phyloP scores from a whole-genome alignment of 202 grass and related monocot species.

The Tripidium arundinaceum region DNA sequence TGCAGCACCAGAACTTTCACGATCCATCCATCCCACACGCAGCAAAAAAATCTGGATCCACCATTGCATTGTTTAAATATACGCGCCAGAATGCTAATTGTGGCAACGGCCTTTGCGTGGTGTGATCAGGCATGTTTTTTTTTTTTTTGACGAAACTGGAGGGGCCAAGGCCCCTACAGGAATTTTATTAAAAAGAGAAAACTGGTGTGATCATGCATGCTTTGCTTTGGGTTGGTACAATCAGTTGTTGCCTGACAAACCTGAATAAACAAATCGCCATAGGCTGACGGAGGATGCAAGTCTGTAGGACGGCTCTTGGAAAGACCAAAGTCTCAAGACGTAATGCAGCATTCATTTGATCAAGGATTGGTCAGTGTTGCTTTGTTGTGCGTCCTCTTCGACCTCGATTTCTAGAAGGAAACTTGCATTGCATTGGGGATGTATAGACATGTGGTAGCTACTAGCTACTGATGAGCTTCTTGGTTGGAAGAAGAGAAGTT shows the following conservation, averaged over 20 bases:
- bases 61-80: constrained; percentile 10
- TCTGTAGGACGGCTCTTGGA: constrained; percentile 18
- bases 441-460: background rate
- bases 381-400: background rate
- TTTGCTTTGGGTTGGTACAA: constrained; percentile 10
- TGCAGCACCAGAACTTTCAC: constrained; percentile 40
- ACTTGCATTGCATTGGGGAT: background rate
- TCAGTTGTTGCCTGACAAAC: constrained; percentile 9
- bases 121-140: background rate
- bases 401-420: constrained; percentile 5
- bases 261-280: constrained; percentile 16
- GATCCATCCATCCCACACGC: constrained; percentile 15
- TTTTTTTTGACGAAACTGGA: too few relatives aligned
- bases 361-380: background rate
- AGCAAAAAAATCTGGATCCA: constrained; percentile 34
- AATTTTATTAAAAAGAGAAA: too few relatives aligned
- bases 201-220: too few relatives aligned
- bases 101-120: background rate
- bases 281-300: background rate
- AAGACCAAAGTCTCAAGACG: constrained; percentile 7
- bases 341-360: constrained; percentile 15
- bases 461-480: background rate
- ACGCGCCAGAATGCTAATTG: background rate
- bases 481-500: background rate
- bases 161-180: too few relatives aligned